Percentiles rank a stretch among this genome's conserved stretches.
phyloP scores from a whole-genome alignment of 225 moss, liverwort and hornwort species.

The Asterella californica region DNA sequence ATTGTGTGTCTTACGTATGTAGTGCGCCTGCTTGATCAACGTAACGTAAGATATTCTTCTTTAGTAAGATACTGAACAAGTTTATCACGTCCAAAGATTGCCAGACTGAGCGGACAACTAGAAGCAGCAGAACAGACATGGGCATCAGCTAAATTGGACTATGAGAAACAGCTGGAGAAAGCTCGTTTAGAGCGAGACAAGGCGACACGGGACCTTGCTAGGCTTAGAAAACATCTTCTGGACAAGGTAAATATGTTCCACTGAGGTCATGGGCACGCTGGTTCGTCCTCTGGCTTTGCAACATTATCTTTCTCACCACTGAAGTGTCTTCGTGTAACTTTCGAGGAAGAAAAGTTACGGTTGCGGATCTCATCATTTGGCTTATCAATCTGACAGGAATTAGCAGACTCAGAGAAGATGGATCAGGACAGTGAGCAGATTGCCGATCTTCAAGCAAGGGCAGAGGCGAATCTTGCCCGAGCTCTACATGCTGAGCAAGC shows the following conservation, averaged over 20 bases:
- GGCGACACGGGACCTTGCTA: conserved; percentile 70
- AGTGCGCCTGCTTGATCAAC: background rate
- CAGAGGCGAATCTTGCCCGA: conserved; percentile 52
- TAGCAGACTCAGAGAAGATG: conserved; percentile 96
- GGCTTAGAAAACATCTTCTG: conserved; percentile 86
- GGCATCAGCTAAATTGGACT: conserved; percentile 47
- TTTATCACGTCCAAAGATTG: conserved; percentile 51
- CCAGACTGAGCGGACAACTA: conserved; percentile 56
- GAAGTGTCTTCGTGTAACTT: background rate
- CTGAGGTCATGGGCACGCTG: background rate
- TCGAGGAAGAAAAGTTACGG: background rate
- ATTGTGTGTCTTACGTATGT: background rate
- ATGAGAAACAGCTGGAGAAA: conserved; percentile 63
- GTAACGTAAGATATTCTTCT: background rate
- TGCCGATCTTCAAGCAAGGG: conserved; percentile 69
- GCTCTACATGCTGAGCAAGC: conserved; percentile 74
- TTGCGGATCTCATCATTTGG: no score
- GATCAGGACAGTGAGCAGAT: conserved; percentile 90
- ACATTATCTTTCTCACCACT: background rate
- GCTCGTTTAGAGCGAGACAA: conserved; percentile 67
- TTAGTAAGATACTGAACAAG: background rate
- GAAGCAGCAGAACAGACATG: conserved; percentile 60
- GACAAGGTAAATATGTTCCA: conserved; percentile 59
- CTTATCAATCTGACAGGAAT: conserved; percentile 48
- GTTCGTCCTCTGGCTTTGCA: background rate